A percentile compares a stretch with the other conserved stretches of the same genome.
Evolutionary conservation across 2,329 filamentous ascomycete species (phyloP).

Genomic region (Pyricularia sp.): DNA sequence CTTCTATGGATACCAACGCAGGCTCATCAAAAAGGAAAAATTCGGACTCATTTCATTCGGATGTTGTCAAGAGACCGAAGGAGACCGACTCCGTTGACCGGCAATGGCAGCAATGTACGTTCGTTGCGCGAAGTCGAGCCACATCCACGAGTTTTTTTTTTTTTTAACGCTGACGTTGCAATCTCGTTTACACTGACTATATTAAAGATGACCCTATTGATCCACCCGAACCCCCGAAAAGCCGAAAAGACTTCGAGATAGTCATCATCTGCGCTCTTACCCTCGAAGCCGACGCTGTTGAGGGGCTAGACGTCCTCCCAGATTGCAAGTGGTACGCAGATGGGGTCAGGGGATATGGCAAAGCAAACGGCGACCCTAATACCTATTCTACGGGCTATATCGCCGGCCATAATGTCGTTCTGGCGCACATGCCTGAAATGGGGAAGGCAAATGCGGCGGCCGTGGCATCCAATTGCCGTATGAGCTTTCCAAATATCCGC

Average conservation of each 20-base stretch:
- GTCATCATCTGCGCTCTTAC: conserved; percentile 22
- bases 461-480: conserved; percentile 4
- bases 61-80: neutral
- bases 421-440: conserved; percentile 5
- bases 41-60: neutral
- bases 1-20: neutral
- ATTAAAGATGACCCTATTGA: neutral
- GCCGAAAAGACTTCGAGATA: conserved; percentile 16
- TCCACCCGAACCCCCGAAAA: neutral
- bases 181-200: neutral
- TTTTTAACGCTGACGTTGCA: neutral
- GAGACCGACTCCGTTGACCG: neutral
- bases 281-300: neutral
- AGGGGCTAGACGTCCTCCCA: conserved; percentile 9
- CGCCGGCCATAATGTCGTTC: conserved; percentile 3
- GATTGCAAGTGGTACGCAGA: conserved; percentile 15
- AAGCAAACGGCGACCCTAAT: conserved; percentile 15
- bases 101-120: neutral
- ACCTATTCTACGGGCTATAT: conserved; percentile 12
- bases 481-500: conserved; percentile 10
- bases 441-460: conserved; percentile 9
- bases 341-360: conserved; percentile 10
- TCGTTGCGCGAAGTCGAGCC: neutral
- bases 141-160: neutral
- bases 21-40: neutral